Percentiles rank a stretch among this genome's conserved stretches.
Evolutionary conservation across 2,329 filamentous ascomycete species (phyloP).

Genomic region (Rhynchosporium agropyri): DNA sequence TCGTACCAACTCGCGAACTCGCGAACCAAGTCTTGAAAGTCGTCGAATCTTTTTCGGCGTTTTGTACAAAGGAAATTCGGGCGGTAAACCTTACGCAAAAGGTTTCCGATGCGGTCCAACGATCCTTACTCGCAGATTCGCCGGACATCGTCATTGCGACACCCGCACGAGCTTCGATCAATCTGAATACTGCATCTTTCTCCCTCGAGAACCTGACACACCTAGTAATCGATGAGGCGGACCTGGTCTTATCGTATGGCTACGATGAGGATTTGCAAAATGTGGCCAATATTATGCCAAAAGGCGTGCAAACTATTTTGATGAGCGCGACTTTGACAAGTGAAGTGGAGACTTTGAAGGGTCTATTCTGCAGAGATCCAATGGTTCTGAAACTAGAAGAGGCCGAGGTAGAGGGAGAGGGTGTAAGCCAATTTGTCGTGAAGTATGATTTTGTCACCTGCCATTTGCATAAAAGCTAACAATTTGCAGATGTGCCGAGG

Average conservation of each 20-base stretch:
- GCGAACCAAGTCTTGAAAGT: conserved; percentile 86
- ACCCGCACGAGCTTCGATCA: conserved; percentile 78
- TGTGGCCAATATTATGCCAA: conserved; percentile 76
- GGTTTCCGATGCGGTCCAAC: conserved; percentile 84
- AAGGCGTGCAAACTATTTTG: conserved; percentile 84
- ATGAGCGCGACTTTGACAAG: conserved; percentile 92
- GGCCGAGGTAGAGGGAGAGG: conserved; percentile 73
- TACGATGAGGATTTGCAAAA: conserved; percentile 88
- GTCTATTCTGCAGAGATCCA: conserved; percentile 81
- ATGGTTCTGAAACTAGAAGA: conserved; percentile 82
- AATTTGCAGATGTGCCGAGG: conserved; percentile 73
- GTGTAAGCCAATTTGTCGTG: conserved; percentile 84
- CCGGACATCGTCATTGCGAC: conserved; percentile 93
- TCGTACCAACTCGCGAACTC: conserved; percentile 93
- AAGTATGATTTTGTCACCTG: conserved; percentile 53
- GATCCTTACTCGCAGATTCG: conserved; percentile 79
- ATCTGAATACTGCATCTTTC: conserved; percentile 73
- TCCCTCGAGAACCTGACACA: conserved; percentile 69
- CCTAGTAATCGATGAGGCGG: conserved; percentile 91
- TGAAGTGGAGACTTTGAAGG: conserved; percentile 84
- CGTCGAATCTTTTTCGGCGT: conserved; percentile 74
- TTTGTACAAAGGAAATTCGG: conserved; percentile 82
- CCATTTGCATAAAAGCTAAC: conserved; percentile 24
- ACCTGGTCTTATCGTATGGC: conserved; percentile 90
- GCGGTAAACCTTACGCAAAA: conserved; percentile 88